Conservation (phyloP, 805 yeast species). For the Pichia membranifaciens region DNA sequence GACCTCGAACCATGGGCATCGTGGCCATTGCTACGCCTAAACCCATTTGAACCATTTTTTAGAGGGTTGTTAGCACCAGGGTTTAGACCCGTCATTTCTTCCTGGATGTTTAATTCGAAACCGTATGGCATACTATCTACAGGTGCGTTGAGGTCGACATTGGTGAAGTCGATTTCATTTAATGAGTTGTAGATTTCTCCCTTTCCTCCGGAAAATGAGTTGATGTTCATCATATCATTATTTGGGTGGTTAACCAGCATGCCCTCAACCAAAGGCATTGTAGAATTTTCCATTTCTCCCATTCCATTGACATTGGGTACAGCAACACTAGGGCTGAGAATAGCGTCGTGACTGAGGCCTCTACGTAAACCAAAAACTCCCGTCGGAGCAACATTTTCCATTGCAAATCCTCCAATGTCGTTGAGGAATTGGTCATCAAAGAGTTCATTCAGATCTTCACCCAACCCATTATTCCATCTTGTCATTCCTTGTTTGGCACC, state of each 20-base stretch:
- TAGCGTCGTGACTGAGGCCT: neutral
- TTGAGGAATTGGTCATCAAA: conserved; percentile 31
- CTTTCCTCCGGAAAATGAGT: conserved; percentile 2
- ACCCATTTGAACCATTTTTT: neutral
- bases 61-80: neutral
- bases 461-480: conserved; percentile 6
- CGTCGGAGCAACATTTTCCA: conserved; percentile 14
- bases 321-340: neutral
- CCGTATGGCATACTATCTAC: conserved; percentile 20
- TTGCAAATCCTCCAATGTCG: conserved; percentile 26
- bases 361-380: conserved; percentile 8
- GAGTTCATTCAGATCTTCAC: conserved; percentile 23
- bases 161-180: conserved; percentile 35
- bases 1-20: neutral
- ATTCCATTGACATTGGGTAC: neutral
- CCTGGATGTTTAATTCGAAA: conserved; percentile 8
- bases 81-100: neutral
- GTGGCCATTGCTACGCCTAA: neutral
- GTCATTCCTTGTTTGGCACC: neutral
- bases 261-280: neutral
- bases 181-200: conserved; percentile 26
- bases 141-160: conserved; percentile 29
- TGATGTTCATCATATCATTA: conserved; percentile 2
- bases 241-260: neutral
- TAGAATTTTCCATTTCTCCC: neutral